phyloP scores from a whole-genome alignment of 2,329 filamentous ascomycete species.

The Penicillium sp. region DNA sequence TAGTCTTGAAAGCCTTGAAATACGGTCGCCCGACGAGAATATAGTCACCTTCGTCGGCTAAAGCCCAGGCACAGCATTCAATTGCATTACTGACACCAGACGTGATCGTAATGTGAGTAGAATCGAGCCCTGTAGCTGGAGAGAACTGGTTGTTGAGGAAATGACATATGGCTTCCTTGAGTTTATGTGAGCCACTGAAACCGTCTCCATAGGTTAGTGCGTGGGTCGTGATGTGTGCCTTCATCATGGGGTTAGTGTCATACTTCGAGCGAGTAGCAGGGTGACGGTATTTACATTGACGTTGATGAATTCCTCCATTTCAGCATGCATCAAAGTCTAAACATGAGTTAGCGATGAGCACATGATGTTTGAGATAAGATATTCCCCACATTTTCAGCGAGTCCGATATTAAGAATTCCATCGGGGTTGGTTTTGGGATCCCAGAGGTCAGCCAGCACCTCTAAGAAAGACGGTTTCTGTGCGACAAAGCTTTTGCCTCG shows the following conservation, averaged over 20 bases:
- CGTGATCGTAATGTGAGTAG: slow-evolving; percentile 26
- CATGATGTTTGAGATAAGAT: not conserved
- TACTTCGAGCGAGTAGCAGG: not conserved
- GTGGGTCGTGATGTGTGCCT: slow-evolving; percentile 9
- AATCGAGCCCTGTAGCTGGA: slow-evolving; percentile 15
- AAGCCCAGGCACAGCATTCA: slow-evolving; percentile 26
- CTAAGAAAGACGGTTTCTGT: slow-evolving; percentile 34
- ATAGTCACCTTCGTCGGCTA: slow-evolving; percentile 25
- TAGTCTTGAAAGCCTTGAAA: slow-evolving; percentile 49
- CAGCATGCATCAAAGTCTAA: slow-evolving; percentile 13
- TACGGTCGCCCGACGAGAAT: slow-evolving; percentile 30
- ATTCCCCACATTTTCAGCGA: slow-evolving; percentile 43
- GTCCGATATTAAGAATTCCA: slow-evolving; percentile 51
- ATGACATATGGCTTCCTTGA: slow-evolving; percentile 25
- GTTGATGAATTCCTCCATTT: slow-evolving; percentile 14
- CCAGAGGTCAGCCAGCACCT: slow-evolving; percentile 47
- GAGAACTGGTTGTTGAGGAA: slow-evolving; percentile 28
- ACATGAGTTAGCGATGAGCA: not conserved
- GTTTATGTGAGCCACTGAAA: slow-evolving; percentile 17
- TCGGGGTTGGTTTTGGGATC: slow-evolving; percentile 30
- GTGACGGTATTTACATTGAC: not conserved
- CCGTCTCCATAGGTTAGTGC: slow-evolving; percentile 33
- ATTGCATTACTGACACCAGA: slow-evolving; percentile 28
- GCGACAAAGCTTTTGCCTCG: slow-evolving; percentile 5
- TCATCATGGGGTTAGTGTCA: not conserved